Conservation (phyloP, 106 monocot genomes). For the Chionographis japonica region DNA sequence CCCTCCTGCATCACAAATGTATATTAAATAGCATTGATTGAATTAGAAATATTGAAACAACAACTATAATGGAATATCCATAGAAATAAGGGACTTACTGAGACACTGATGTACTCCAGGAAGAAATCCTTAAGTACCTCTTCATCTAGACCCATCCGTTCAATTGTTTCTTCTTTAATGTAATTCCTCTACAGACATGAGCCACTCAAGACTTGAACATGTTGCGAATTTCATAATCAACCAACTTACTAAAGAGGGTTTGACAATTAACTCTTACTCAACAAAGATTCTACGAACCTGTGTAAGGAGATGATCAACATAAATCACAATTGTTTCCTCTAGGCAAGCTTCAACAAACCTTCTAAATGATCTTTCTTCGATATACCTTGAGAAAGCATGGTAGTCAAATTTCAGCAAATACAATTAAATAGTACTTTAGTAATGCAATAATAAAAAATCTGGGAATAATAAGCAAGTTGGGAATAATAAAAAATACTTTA, state of each 20-base stretch:
- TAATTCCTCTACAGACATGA: slow-evolving; percentile 57
- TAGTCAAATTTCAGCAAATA: neutral
- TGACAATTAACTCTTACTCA: slow-evolving; percentile 1
- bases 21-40: neutral
- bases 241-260: neutral
- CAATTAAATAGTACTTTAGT: slow-evolving; percentile 1
- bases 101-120: slow-evolving; percentile 68
- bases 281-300: slow-evolving; percentile 43
- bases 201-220: slow-evolving; percentile 1
- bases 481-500: neutral
- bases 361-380: slow-evolving; percentile 96
- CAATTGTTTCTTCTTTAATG: slow-evolving; percentile 93
- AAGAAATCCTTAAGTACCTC: slow-evolving; percentile 94
- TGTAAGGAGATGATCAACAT: slow-evolving; percentile 88
- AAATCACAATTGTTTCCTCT: slow-evolving; percentile 87
- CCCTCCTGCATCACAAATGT: neutral
- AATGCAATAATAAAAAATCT: neutral
- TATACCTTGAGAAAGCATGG: slow-evolving; percentile 51
- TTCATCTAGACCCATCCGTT: slow-evolving; percentile 95
- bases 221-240: neutral
- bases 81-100: slow-evolving; percentile 47
- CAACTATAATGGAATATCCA: neutral
- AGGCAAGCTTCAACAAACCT: slow-evolving; percentile 94
- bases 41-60: neutral
- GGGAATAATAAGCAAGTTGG: neutral